Evolutionary conservation across 208 protist species (phyloP).

Genomic region (Lotmaria passim): DNA sequence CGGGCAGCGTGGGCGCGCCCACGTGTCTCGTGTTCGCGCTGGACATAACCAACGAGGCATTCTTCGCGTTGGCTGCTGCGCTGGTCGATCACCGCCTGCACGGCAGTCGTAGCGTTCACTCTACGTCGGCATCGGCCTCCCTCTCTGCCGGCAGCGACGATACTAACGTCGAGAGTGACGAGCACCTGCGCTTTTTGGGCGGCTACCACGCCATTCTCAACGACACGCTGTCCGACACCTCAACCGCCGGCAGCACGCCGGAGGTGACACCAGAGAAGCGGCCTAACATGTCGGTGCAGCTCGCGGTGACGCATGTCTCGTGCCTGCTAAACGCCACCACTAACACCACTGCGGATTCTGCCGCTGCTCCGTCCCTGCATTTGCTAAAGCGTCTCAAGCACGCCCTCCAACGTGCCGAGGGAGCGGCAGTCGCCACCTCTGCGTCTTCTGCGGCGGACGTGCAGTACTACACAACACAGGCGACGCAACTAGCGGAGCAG

Average conservation of each 20-base stretch:
- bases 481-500: constrained; percentile 50
- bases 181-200: constrained; percentile 16
- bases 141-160: too few species aligned
- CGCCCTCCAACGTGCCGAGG: constrained; percentile 22
- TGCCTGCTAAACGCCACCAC: background rate
- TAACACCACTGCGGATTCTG: background rate
- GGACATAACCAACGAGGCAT: constrained; percentile 19
- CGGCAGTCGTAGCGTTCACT: background rate
- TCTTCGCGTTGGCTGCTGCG: constrained; percentile 30
- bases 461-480: constrained; percentile 16
- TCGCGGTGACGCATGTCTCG: constrained; percentile 1
- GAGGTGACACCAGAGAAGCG: background rate
- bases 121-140: background rate
- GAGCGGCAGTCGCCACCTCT: background rate
- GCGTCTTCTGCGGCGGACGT: background rate
- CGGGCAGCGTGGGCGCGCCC: background rate
- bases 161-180: background rate
- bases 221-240: background rate
- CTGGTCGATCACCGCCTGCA: constrained; percentile 27
- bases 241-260: background rate
- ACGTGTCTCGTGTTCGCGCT: constrained; percentile 22
- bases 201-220: constrained; percentile 19
- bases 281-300: constrained; percentile 8
- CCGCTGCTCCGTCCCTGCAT: constrained; percentile 2
- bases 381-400: constrained; percentile 2